Conservation (phyloP, 1,284 basidiomycete genomes). For the Sanghuangporus baumii region DNA sequence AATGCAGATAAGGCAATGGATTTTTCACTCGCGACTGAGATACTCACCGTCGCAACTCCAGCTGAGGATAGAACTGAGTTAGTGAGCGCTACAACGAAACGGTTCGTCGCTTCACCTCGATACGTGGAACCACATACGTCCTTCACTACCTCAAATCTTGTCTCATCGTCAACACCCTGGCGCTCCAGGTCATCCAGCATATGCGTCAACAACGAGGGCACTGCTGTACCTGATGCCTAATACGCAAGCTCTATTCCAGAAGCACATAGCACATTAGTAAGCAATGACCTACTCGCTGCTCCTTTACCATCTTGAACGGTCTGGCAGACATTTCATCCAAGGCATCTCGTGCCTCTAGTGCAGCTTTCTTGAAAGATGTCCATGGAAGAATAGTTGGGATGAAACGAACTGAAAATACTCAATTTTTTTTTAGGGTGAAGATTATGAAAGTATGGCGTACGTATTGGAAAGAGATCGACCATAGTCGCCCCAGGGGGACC, state of each 20-base stretch:
- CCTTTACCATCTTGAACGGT: constrained; percentile 8
- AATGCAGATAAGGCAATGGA: neutral
- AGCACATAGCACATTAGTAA: neutral
- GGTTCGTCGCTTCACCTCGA: neutral
- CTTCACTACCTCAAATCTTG: constrained; percentile 4
- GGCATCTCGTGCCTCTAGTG: neutral
- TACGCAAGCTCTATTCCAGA: neutral
- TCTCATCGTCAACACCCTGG: neutral
- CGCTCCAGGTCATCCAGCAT: constrained; percentile 15
- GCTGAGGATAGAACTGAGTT: neutral
- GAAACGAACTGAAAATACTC: constrained; percentile 5
- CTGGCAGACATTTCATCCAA: constrained; percentile 1
- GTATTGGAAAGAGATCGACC: constrained; percentile 12
- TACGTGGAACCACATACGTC: constrained; percentile 13
- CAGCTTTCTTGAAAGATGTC: constrained; percentile 3
- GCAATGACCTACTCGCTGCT: neutral
- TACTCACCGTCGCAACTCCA: constrained; percentile 8
- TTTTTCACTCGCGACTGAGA: neutral
- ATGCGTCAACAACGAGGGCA: constrained; percentile 4
- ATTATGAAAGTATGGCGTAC: neutral
- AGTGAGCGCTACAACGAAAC: neutral
- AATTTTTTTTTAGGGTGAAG: neutral
- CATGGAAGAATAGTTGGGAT: constrained; percentile 12
- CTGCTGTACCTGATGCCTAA: constrained; percentile 2
- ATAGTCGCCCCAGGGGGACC: constrained; percentile 8